Conservation (phyloP, 192 early-diverging fungal species). For the Diversispora epigaea region DNA sequence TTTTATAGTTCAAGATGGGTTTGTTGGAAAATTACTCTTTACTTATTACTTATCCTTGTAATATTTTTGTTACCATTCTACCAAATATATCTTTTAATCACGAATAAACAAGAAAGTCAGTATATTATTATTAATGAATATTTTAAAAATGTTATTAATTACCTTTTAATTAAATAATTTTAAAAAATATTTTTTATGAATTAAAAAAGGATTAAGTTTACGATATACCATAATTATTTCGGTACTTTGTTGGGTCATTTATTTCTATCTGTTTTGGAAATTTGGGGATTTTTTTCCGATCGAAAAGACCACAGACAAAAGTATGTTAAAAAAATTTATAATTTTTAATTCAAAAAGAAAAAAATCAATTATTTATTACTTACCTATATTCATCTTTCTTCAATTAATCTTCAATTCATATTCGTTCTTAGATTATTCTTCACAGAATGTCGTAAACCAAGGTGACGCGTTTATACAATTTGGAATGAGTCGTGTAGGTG, state of each 20-base stretch:
- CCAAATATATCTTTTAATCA: constrained; percentile 66
- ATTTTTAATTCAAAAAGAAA: not conserved
- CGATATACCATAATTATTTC: constrained; percentile 37
- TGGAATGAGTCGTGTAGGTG: constrained; percentile 79
- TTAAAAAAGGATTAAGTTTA: constrained; percentile 33
- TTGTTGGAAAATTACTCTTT: constrained; percentile 73
- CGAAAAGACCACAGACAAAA: constrained; percentile 38
- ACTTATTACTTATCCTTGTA: constrained; percentile 65
- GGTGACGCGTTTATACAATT: constrained; percentile 57
- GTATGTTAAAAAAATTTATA: not conserved
- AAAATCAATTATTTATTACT: not conserved
- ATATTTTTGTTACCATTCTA: constrained; percentile 74
- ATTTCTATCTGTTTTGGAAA: constrained; percentile 62
- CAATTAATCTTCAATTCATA: too few species aligned
- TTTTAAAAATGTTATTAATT: not conserved
- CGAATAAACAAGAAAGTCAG: constrained; percentile 37
- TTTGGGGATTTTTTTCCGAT: constrained; percentile 62
- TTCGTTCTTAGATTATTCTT: too few species aligned
- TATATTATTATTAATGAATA: not conserved
- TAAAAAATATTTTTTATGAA: not conserved
- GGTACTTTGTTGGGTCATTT: constrained; percentile 35
- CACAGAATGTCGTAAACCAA: not conserved
- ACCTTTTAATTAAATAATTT: not conserved
- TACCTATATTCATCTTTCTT: too few species aligned
- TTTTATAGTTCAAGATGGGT: constrained; percentile 62